These are phyloP conservation scores for Botryosphaeria agaves DNA, from an alignment of 2,329 filamentous ascomycete genomes.

Conservation along the genomic window DNA sequence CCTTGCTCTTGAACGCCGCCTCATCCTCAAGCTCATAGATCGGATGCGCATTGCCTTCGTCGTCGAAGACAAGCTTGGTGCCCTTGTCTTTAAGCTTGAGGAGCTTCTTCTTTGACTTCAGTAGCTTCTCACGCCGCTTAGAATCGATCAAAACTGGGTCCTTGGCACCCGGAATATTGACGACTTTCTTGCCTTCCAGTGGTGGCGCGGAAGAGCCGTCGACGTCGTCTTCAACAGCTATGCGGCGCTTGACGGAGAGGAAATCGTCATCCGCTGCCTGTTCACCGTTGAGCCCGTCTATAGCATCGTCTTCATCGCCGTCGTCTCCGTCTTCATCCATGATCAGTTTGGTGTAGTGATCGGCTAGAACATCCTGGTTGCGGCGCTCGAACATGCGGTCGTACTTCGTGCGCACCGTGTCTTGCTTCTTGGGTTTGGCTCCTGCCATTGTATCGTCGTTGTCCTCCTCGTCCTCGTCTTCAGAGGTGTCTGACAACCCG, in stretches of 20 bases:
- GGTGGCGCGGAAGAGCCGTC: slow-evolving; percentile 23
- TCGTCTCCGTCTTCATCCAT: slow-evolving; percentile 32
- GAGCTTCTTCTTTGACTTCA: slow-evolving; percentile 87
- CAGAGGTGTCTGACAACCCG: slow-evolving; percentile 24
- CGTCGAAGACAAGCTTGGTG: slow-evolving; percentile 77
- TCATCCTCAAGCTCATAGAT: slow-evolving; percentile 82
- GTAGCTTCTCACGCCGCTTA: slow-evolving; percentile 86
- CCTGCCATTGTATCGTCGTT: slow-evolving; percentile 21
- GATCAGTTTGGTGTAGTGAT: slow-evolving; percentile 81
- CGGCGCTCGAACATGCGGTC: slow-evolving; percentile 95
- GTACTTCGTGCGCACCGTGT: slow-evolving; percentile 76
- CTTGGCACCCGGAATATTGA: slow-evolving; percentile 47
- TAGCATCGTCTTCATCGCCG: slow-evolving; percentile 19
- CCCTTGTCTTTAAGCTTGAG: slow-evolving; percentile 79
- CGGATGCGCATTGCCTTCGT: slow-evolving; percentile 71
- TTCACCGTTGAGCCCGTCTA: slow-evolving; percentile 14
- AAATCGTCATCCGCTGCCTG: slow-evolving; percentile 46
- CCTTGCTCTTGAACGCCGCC: slow-evolving; percentile 57
- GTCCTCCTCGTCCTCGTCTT: slow-evolving; percentile 40
- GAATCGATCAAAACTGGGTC: slow-evolving; percentile 75
- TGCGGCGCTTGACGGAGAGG: slow-evolving; percentile 74
- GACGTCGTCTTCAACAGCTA: slow-evolving; percentile 44
- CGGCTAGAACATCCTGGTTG: slow-evolving; percentile 90
- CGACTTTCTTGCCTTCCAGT: slow-evolving; percentile 33
- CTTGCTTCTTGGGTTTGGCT: slow-evolving; percentile 38